These are phyloP conservation scores for Neonectria coccinea DNA, from an alignment of 2,329 filamentous ascomycete genomes.

Conservation along the genomic window DNA sequence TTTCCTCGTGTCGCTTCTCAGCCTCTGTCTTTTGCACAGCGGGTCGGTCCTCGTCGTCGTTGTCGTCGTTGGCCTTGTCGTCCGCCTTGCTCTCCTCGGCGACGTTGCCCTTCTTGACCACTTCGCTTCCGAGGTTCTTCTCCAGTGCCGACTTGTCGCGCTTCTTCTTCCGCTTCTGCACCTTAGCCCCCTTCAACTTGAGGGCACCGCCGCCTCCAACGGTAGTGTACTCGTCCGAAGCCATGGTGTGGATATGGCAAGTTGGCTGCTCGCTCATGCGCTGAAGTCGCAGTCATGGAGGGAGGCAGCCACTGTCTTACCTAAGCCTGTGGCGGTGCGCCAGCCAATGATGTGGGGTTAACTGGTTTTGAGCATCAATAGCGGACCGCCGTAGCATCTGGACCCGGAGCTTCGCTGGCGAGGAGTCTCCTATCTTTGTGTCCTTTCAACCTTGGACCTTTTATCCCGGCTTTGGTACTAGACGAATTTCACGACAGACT, in stretches of 20 bases:
- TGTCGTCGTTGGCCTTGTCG: conserved; percentile 45
- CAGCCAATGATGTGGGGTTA: conserved; percentile 22
- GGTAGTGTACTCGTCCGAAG: conserved; percentile 78
- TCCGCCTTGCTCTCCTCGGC: conserved; percentile 39
- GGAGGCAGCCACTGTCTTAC: conserved; percentile 20
- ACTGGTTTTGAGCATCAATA: conserved; percentile 9
- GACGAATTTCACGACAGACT: conserved; percentile 34
- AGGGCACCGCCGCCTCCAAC: conserved; percentile 77
- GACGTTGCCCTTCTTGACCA: conserved; percentile 40
- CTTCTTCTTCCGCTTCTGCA: conserved; percentile 74
- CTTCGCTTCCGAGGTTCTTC: conserved; percentile 56
- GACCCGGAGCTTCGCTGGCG: conserved; percentile 16
- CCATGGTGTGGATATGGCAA: conserved; percentile 62
- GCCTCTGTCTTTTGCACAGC: conserved; percentile 79
- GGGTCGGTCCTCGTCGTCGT: conserved; percentile 43
- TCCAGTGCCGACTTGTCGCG: conserved; percentile 60
- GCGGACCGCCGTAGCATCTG: conserved; percentile 10
- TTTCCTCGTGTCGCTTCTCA: conserved; percentile 84
- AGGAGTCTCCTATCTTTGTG: conserved; percentile 23
- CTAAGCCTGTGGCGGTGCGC: conserved; percentile 28
- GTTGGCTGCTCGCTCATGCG: conserved; percentile 16
- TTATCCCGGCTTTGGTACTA: conserved; percentile 37
- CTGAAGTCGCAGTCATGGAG: conserved; percentile 13
- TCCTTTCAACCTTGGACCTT: conserved; percentile 20
- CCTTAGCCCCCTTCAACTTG: conserved; percentile 83